phyloP scores from a whole-genome alignment of 108 stramenopile species.

The Mayamaea pseudoterrestris region DNA sequence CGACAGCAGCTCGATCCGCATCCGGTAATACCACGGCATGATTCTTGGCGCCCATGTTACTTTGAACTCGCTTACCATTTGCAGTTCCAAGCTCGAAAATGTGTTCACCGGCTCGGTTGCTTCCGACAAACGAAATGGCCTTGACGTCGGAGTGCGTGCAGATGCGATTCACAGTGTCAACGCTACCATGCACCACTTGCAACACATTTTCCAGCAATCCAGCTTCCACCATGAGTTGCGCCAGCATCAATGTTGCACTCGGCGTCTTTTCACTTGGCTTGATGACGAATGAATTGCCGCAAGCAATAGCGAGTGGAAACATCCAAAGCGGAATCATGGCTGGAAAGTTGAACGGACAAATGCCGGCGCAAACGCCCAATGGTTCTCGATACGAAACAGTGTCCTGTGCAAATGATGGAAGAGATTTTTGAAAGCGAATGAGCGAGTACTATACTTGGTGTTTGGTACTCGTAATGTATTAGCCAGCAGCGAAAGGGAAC shows the following conservation, averaged over 20 bases:
- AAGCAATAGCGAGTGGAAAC: slow-evolving; percentile 73
- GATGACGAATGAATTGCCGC: slow-evolving; percentile 72
- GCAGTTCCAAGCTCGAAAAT: slow-evolving; percentile 70
- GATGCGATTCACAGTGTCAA: slow-evolving; percentile 70
- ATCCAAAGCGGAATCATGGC: slow-evolving; percentile 96
- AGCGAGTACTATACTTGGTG: too few species aligned
- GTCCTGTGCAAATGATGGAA: too few species aligned
- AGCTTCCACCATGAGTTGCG: slow-evolving; percentile 64
- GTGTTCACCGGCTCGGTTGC: slow-evolving; percentile 78
- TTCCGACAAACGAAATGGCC: slow-evolving; percentile 93
- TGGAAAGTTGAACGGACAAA: slow-evolving; percentile 92
- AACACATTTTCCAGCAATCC: slow-evolving; percentile 90
- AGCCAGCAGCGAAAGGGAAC: too few species aligned
- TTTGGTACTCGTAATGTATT: too few species aligned
- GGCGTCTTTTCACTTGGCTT: slow-evolving; percentile 81
- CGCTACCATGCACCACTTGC: slow-evolving; percentile 84
- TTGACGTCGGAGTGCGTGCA: slow-evolving; percentile 68
- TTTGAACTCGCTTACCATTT: slow-evolving; percentile 82
- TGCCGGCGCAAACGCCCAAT: slow-evolving; percentile 88
- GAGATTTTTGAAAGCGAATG: too few species aligned
- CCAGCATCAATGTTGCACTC: slow-evolving; percentile 50
- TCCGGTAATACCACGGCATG: slow-evolving; percentile 89
- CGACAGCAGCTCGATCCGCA: slow-evolving; percentile 52
- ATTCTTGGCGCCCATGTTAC: slow-evolving; percentile 95
- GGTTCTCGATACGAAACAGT: slow-evolving; percentile 83